These are phyloP conservation scores for Liquidambar formosana DNA, from an alignment of 164 flowering plant species.

Conservation along the genomic window DNA sequence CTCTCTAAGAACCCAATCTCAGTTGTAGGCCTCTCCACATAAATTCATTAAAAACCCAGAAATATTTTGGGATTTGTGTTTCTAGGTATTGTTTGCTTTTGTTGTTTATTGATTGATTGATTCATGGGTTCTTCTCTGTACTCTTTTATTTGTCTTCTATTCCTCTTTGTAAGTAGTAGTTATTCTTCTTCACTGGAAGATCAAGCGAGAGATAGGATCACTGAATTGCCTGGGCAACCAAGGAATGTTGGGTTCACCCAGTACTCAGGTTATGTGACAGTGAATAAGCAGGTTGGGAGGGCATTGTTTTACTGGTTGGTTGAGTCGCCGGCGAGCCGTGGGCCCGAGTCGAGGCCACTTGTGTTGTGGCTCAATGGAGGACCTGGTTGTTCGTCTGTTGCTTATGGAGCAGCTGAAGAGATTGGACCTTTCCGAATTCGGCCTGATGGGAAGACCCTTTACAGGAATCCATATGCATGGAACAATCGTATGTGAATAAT, in stretches of 20 bases:
- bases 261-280: conserved; percentile 91
- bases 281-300: conserved; percentile 67
- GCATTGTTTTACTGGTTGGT: conserved; percentile 92
- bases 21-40: not conserved
- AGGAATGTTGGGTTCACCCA: conserved; percentile 63
- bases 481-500: conserved; percentile 59
- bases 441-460: conserved; percentile 77
- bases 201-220: conserved; percentile 67
- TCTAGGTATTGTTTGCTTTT: conserved; percentile 25
- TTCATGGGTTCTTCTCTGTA: conserved; percentile 33
- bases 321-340: conserved; percentile 64
- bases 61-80: conserved; percentile 18
- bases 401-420: conserved; percentile 92
- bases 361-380: conserved; percentile 98
- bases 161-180: conserved; percentile 23
- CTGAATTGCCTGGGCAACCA: conserved; percentile 80
- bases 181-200: conserved; percentile 23
- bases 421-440: conserved; percentile 81
- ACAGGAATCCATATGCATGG: conserved; percentile 80
- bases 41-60: conserved; percentile 21
- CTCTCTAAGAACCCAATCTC: not conserved
- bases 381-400: conserved; percentile 96
- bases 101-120: conserved; percentile 11
- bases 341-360: conserved; percentile 65
- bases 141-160: conserved; percentile 25